Evolutionary conservation across 148 eudicot genomes (phyloP), one percentile per base, ranked within the genome.

Genomic region (Heliamphora exappendiculata): DNA sequence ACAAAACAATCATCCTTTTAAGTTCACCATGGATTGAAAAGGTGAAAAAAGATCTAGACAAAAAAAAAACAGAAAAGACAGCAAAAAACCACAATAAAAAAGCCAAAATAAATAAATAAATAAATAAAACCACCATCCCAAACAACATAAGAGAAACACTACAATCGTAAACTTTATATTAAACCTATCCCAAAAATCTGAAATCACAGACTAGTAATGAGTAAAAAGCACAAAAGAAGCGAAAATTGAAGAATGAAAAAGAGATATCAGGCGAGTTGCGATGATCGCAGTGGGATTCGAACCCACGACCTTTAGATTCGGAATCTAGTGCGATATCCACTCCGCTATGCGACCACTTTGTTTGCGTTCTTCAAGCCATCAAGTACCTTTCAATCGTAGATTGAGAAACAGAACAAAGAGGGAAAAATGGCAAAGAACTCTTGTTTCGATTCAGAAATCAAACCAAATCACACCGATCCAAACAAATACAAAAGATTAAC

Each of bases 241-340:
- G 31, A 16, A 34, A 60, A 60, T 29, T 29, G 66, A 29, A 60
- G 37, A 58, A 60, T 13, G 34, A 3, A 28, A 28, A 54, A 20
- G 8, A 7, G 8, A 59, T 11, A 24, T 11, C 5, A 0, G 12
- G 17, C 16, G n/a, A 29, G 28, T 1, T 33, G 1, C 20, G 3
- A 17, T 36, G 71, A 67, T 67, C 71, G 50, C 71, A 67, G 81
- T 81, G 80, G 81, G 80, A 78, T 49, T 78, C 44, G 76, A 73
- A 78, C 81, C 81, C 76, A 73, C 76, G 76, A 73, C 71, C 76
- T 78, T 70, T 62, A 72, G 76, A 78, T 78, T 51, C 76, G 70
- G 76, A 78, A 33, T 72, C 76, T 78, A 72, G 63, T 64, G 76
- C 76, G 71, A 72, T 64, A 72, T 72, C 70, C 76, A 72, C 76